Percentiles rank a stretch among this genome's conserved stretches.
Evolutionary conservation across 2,329 filamentous ascomycete species (phyloP).

Genomic region (Neobulgaria alba): DNA sequence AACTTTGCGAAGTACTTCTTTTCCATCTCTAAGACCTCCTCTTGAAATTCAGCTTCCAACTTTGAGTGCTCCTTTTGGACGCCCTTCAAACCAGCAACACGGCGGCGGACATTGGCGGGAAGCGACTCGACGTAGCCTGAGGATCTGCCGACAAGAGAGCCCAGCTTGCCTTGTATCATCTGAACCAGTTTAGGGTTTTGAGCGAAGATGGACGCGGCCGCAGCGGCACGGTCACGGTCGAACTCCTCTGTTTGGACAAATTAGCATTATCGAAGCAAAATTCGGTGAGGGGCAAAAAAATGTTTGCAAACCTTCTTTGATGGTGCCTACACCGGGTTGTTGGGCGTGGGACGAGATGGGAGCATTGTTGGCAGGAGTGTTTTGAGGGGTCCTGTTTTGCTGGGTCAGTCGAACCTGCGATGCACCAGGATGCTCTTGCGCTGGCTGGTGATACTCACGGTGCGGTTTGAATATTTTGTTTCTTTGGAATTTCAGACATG

Average conservation of each 20-base stretch:
- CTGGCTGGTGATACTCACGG: conserved; percentile 45
- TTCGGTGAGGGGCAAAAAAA: conserved; percentile 23
- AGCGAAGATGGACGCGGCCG: conserved; percentile 87
- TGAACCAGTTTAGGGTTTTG: conserved; percentile 90
- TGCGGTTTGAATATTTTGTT: conserved; percentile 49
- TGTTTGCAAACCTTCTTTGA: conserved; percentile 78
- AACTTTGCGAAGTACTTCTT: conserved; percentile 99
- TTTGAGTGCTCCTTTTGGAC: conserved; percentile 99
- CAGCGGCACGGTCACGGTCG: conserved; percentile 72
- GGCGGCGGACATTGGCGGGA: conserved; percentile 78
- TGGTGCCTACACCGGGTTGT: conserved; percentile 86
- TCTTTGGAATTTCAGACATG: conserved; percentile 58
- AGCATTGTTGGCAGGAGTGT: conserved; percentile 90
- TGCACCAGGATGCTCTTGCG: not conserved
- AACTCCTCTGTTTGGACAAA: conserved; percentile 63
- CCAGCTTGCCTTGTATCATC: conserved; percentile 96
- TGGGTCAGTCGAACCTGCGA: conserved; percentile 16
- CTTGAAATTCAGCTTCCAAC: conserved; percentile 96
- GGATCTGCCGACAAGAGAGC: conserved; percentile 84
- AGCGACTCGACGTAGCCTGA: conserved; percentile 98
- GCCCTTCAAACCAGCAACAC: conserved; percentile 91
- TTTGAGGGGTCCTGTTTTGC: conserved; percentile 79
- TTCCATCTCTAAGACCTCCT: conserved; percentile 94
- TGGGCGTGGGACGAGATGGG: conserved; percentile 97
- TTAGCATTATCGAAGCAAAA: conserved; percentile 20